Evolutionary conservation across 352 stramenopile genomes (phyloP).

Genomic region (Pythium scleroteichum): DNA sequence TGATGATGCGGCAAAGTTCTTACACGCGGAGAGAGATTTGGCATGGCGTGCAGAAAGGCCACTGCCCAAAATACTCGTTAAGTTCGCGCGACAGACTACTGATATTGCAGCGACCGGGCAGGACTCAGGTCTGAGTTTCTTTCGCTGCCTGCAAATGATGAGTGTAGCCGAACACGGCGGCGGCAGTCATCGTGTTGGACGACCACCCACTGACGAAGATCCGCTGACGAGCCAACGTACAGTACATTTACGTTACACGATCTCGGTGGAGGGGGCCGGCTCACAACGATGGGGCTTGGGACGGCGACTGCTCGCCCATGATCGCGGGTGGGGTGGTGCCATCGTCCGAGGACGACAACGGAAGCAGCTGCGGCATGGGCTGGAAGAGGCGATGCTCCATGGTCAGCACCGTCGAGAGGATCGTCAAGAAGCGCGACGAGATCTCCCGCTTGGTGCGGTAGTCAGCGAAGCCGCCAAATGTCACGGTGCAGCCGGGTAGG

Average conservation of each 20-base stretch:
- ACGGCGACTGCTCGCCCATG: background rate
- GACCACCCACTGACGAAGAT: too few relatives aligned
- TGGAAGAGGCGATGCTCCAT: constrained; percentile 39
- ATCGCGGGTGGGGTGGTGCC: background rate
- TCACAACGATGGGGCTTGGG: background rate
- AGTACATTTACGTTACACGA: constrained; percentile 3
- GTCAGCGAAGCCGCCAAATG: constrained; percentile 40
- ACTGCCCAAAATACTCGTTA: background rate
- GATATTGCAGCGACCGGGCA: background rate
- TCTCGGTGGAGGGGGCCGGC: background rate
- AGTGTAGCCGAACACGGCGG: background rate
- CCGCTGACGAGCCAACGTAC: background rate
- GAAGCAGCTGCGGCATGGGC: constrained; percentile 29
- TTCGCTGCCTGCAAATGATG: background rate
- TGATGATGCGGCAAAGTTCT: too few relatives aligned
- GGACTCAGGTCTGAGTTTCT: background rate
- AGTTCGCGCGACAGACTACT: background rate
- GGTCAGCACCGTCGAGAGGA: constrained; percentile 39
- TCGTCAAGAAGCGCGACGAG: constrained; percentile 35
- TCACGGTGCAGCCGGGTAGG: constrained; percentile 30
- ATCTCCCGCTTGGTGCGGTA: constrained; percentile 43
- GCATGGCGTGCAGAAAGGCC: too few relatives aligned
- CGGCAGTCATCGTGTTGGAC: too few relatives aligned
- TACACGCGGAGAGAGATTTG: too few relatives aligned
- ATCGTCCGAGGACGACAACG: constrained; percentile 5